Percentiles rank a stretch among this genome's conserved stretches.
phyloP scores from a whole-genome alignment of 257 asterid genomes.

The Salvia miltiorrhiza region DNA sequence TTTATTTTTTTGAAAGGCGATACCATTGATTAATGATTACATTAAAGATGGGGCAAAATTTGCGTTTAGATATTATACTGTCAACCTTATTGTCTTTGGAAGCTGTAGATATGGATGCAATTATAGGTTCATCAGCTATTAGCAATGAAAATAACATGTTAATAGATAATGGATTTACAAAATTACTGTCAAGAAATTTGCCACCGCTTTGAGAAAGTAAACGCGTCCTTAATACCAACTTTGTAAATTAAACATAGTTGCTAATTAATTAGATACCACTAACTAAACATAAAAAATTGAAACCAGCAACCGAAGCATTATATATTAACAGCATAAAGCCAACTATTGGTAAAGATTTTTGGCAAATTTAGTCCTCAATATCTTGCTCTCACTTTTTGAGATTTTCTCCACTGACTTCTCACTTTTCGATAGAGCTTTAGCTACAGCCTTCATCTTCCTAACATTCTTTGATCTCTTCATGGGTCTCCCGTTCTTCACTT shows the following conservation, averaged over 20 bases:
- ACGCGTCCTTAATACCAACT: background rate
- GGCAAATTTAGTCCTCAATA: constrained; percentile 47
- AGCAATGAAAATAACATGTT: too few relatives aligned
- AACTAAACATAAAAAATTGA: background rate
- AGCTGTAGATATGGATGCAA: too few relatives aligned
- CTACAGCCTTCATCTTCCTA: constrained; percentile 65
- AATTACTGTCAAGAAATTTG: too few relatives aligned
- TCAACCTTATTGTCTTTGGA: too few relatives aligned
- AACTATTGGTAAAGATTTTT: constrained; percentile 55
- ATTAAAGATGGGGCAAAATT: too few relatives aligned
- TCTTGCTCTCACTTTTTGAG: constrained; percentile 52
- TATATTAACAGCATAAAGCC: background rate
- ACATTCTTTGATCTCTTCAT: constrained; percentile 71
- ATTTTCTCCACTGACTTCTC: constrained; percentile 49
- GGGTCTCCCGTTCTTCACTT: constrained; percentile 43
- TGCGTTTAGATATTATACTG: too few relatives aligned
- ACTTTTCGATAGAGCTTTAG: constrained; percentile 50
- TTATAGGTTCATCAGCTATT: too few relatives aligned
- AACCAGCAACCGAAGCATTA: too few relatives aligned
- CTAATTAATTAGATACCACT: background rate
- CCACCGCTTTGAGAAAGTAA: too few relatives aligned
- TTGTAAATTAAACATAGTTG: background rate
- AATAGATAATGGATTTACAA: too few relatives aligned
- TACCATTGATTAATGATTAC: too few relatives aligned
- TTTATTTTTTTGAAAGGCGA: too few relatives aligned